Conservation (phyloP, 495 filamentous ascomycete species). For the Hypoxylon lienhwacheense region DNA sequence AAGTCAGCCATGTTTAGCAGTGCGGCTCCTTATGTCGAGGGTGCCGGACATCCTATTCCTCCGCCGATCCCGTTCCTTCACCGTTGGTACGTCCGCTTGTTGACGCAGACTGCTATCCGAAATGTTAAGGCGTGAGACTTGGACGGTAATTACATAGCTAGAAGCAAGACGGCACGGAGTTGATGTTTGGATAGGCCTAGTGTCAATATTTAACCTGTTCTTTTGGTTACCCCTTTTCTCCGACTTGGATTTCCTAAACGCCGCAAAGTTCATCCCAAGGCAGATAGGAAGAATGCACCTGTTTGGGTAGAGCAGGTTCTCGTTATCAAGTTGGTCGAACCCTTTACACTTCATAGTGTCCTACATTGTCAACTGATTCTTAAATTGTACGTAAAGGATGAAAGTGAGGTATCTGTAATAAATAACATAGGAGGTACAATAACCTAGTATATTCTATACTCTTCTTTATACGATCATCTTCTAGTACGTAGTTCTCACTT, state of each 20-base stretch:
- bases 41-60: conserved; percentile 59
- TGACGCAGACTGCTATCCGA: conserved; percentile 24
- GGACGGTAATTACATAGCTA: background rate
- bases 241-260: background rate
- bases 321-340: no score
- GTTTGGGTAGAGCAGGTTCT: no score
- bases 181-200: background rate
- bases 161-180: background rate
- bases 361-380: no score
- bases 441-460: no score
- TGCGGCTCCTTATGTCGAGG: conserved; percentile 36
- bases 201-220: background rate
- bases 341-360: no score
- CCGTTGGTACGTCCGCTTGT: conserved; percentile 61
- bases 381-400: no score
- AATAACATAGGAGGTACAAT: no score
- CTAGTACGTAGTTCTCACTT: no score
- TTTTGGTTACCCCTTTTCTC: background rate
- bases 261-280: background rate
- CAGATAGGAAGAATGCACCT: no score
- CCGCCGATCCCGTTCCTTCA: conserved; percentile 60
- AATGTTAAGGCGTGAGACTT: conserved; percentile 23
- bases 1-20: conserved; percentile 66
- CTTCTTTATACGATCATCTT: no score
- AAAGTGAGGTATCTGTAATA: no score